Percentiles rank a stretch among this genome's conserved stretches.
Conservation (phyloP, 345 rosid genomes). For the Raphanus raphanistrum region DNA sequence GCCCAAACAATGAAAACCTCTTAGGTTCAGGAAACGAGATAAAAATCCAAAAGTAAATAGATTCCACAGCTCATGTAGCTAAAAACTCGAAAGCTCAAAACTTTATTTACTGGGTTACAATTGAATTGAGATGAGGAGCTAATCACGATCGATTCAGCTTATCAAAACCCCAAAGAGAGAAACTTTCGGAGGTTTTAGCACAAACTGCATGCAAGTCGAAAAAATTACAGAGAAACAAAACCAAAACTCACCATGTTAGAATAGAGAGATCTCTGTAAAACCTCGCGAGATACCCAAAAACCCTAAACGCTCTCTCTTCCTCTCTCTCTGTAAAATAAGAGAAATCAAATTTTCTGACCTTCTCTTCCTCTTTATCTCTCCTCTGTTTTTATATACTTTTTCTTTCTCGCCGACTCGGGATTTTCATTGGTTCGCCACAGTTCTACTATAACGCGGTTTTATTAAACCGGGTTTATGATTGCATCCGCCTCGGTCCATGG, state of each 20-base stretch:
- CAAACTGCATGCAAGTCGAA: background rate
- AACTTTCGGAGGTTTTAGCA: background rate
- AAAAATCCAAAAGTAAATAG: background rate
- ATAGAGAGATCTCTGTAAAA: constrained; percentile 1
- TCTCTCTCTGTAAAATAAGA: background rate
- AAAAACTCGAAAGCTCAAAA: constrained; percentile 5
- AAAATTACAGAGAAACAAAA: background rate
- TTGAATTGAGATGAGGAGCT: background rate
- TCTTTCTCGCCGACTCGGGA: constrained; percentile 15
- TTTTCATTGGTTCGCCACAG: constrained; percentile 1
- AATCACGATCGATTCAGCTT: background rate
- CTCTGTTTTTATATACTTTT: background rate
- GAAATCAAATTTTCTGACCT: constrained; percentile 21
- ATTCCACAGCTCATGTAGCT: background rate
- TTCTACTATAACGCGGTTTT: background rate
- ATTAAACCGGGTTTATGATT: constrained; percentile 25
- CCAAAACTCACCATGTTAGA: constrained; percentile 25
- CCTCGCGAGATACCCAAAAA: constrained; percentile 17
- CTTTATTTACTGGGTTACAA: constrained; percentile 3
- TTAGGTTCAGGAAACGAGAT: background rate
- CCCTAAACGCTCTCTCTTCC: constrained; percentile 21
- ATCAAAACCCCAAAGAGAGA: background rate
- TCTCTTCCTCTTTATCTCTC: background rate
- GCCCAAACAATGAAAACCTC: background rate
- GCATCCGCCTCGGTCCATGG: background rate